Evolutionary conservation across 768 basidiomycete genomes (phyloP), one percentile per base, ranked within the genome.

Genomic region (Russula foetens): DNA sequence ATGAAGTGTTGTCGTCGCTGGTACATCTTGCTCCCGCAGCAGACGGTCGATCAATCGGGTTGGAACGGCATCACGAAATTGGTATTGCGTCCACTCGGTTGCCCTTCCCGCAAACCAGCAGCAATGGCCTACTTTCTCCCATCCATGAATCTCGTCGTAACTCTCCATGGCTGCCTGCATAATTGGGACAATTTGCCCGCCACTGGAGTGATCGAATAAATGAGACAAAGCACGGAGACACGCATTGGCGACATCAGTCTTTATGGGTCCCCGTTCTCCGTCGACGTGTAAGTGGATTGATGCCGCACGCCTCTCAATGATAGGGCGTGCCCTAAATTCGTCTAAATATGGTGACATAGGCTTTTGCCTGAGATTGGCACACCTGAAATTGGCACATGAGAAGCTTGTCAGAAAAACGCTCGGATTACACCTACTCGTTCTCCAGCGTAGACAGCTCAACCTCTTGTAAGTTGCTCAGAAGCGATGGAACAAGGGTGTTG

Each of bases 41-140:
- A 97, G 79, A 26, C 81, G 80, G 67, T 95, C 92, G 14, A 96
- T 84, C 4, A 96, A 75, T 69, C 85, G 82, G 1, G 91, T 90
- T 3, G 94, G 91, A 7, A 97, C 83, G 26, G 87, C 88, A 68
- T 90, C 96, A 26, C 95, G 88, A 72, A 95, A 95, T 70, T 95
- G 95, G 64, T 95, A 92, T 69, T 90, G 91, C 6, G 90, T 82
- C 89, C 91, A 95, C 67, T 91, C 86, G n/a, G 84, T 84, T 6
- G 82, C 78, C 67, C 82, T 85, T 59, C 84, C 81, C 14, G 86
- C 83, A 59, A 92, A 77, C 93, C 93, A 98, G 57, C 84, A 81
- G 68, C 86, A 95, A 67, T 92, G 84, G 7, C 84, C 81, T 0
- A 80, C 66, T 62, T 84, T 81, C 19, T 67, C 68, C 94, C 94